Evolutionary conservation across 805 yeast genomes (phyloP).

Genomic region (Candida namnaoensis): DNA sequence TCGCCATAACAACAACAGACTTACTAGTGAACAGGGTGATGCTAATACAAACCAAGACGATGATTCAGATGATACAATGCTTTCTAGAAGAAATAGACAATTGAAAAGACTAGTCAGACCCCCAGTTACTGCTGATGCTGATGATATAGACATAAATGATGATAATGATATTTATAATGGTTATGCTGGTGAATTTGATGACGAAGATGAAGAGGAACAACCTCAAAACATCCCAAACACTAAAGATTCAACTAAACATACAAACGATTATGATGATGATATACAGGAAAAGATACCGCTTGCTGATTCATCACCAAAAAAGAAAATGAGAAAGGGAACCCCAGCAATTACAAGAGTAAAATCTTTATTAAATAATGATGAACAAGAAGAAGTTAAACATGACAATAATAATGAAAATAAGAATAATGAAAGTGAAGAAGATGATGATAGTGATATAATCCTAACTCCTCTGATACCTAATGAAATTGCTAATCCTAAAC

Average conservation of each 20-base stretch:
- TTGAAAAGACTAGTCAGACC: too few species aligned
- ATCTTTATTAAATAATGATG: constrained; percentile 1
- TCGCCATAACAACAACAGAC: constrained; percentile 2
- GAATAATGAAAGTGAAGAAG: constrained; percentile 1
- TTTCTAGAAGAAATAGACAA: too few species aligned
- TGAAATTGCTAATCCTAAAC: background rate
- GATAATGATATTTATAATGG: background rate
- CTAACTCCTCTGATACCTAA: background rate
- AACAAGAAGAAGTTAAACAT: background rate
- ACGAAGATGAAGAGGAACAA: constrained; percentile 5
- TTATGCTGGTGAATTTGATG: background rate
- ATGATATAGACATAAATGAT: too few species aligned
- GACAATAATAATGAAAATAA: background rate
- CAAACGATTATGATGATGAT: background rate
- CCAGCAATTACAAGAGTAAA: constrained; percentile 6
- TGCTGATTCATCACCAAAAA: constrained; percentile 10
- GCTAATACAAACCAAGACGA: too few species aligned
- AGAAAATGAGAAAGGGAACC: constrained; percentile 15
- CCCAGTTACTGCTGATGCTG: too few species aligned
- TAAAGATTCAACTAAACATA: too few species aligned
- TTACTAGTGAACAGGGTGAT: background rate
- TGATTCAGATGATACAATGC: too few species aligned
- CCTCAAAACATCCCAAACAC: background rate
- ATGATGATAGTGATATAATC: constrained; percentile 2
- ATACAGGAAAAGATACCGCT: constrained; percentile 6